Evolutionary conservation across 129 eudicot genomes (phyloP).

Genomic region (Tanacetum coccineum): DNA sequence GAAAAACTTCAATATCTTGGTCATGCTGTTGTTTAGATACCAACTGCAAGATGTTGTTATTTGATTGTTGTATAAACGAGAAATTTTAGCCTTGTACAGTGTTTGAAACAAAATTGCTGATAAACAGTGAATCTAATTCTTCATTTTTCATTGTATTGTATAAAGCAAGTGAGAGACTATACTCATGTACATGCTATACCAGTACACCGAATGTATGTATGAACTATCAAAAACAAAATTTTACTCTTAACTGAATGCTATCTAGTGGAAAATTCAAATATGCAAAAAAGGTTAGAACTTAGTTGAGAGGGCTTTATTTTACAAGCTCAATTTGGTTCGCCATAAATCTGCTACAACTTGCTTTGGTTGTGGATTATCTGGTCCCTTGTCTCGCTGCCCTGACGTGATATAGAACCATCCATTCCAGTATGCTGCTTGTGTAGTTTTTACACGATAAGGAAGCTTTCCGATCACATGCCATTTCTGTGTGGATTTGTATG

Average conservation of each 20-base stretch:
- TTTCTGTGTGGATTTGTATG: constrained; percentile 39
- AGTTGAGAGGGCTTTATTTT: neutral
- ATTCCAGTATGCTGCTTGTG: constrained; percentile 70
- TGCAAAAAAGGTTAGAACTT: neutral
- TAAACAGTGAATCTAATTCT: neutral
- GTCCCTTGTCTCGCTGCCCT: constrained; percentile 84
- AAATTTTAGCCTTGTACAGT: neutral
- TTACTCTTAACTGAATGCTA: constrained; percentile 1
- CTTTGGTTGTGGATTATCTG: constrained; percentile 65
- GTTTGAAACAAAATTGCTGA: neutral
- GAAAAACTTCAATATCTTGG: neutral
- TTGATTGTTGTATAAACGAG: constrained; percentile 1
- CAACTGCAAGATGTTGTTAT: neutral
- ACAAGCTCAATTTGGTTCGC: constrained; percentile 62
- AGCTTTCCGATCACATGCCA: constrained; percentile 83
- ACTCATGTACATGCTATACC: neutral
- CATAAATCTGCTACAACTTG: constrained; percentile 61
- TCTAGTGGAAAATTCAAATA: neutral
- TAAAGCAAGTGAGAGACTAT: neutral
- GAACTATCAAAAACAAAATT: neutral
- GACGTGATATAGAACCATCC: constrained; percentile 88
- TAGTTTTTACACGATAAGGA: constrained; percentile 81
- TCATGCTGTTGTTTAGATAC: neutral
- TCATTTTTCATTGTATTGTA: neutral
- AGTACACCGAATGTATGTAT: neutral